Evolutionary conservation across 305 asterid species (phyloP), one percentile per base, ranked within the genome.

Genomic region (Rubia peregrina): DNA sequence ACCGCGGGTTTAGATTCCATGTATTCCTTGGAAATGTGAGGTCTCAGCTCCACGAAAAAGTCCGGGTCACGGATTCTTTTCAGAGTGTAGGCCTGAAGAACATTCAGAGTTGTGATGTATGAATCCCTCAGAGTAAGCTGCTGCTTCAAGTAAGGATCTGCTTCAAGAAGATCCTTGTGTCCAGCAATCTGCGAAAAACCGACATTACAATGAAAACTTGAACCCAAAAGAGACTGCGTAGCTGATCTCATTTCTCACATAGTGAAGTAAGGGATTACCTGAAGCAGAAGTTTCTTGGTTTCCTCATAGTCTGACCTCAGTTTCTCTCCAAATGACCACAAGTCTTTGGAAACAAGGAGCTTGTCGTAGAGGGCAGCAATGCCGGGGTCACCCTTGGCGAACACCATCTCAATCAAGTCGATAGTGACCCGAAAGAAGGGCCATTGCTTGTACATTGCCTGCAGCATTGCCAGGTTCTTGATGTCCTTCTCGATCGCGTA

Each of bases 1-100:
- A 90, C 88, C 0, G 91, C 88, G 0, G 86, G 77, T 67, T 89
- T 89, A 5, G 94, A 77, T 61, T 93, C 97, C 79, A 69, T 76
- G 43, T 73, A 71, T 10, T 85, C 89, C 76, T 71, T 82, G 19
- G 83, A 78, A 68, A 85, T 77, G 24, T 82, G 89, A 33, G 89
- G 84, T 77, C 89, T 80, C 71, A 78, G 67, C 68, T 77, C 69
- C 76, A 83, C 85, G 55, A 75, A 74, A 61, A 80, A 82, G 74
- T 48, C 79, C 1, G 84, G 84, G 9, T 83, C 85, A 16, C 87
- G 87, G 71, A 85, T 83, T 26, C 81, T 74, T 70, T 85, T 85
- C 5, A 85, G 81, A 7, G 89, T 83, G 76, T 80, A 85, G n/a
- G 85, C 89, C 41, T 85, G 87, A 53, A 80, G 75, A 63, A 79